Evolutionary conservation across 2,329 filamentous ascomycete species (phyloP).

Genomic region (Alternaria ventricosa): DNA sequence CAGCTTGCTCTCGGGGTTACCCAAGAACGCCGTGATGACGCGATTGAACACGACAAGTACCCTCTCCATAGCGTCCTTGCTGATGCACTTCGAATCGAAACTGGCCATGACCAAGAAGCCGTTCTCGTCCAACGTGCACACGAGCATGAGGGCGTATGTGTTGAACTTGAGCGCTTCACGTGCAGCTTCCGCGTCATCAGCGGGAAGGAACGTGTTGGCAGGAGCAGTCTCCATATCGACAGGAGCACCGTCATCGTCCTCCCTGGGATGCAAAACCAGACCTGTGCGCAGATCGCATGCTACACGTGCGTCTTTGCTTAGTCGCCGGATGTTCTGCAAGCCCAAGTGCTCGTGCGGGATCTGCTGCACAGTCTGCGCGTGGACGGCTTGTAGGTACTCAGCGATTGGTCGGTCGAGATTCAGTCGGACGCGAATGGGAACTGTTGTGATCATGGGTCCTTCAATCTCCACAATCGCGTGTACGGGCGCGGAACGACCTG

Average conservation of each 20-base stretch:
- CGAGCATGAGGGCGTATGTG: slow-evolving; percentile 68
- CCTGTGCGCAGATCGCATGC: slow-evolving; percentile 47
- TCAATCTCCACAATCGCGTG: slow-evolving; percentile 61
- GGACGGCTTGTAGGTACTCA: slow-evolving; percentile 64
- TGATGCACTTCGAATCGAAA: slow-evolving; percentile 68
- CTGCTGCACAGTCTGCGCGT: slow-evolving; percentile 62
- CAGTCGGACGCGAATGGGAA: slow-evolving; percentile 62
- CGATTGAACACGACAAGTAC: slow-evolving; percentile 61
- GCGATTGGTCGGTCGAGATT: slow-evolving; percentile 52
- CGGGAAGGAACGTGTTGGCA: slow-evolving; percentile 61
- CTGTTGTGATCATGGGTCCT: slow-evolving; percentile 67
- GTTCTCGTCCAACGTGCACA: slow-evolving; percentile 65
- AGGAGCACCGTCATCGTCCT: slow-evolving; percentile 30
- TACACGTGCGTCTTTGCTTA: slow-evolving; percentile 43
- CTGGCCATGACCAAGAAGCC: slow-evolving; percentile 68
- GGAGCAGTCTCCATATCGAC: slow-evolving; percentile 41
- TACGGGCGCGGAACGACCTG: slow-evolving; percentile 59
- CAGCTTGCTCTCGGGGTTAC: slow-evolving; percentile 43
- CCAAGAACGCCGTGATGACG: slow-evolving; percentile 59
- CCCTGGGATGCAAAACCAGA: slow-evolving; percentile 48
- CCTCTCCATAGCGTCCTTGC: slow-evolving; percentile 59
- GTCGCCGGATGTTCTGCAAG: slow-evolving; percentile 63
- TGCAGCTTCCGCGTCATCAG: slow-evolving; percentile 63
- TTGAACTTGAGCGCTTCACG: slow-evolving; percentile 65
- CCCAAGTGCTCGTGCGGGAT: slow-evolving; percentile 71